phyloP scores from a whole-genome alignment of 495 filamentous ascomycete species.

The Neurospora discreta region DNA sequence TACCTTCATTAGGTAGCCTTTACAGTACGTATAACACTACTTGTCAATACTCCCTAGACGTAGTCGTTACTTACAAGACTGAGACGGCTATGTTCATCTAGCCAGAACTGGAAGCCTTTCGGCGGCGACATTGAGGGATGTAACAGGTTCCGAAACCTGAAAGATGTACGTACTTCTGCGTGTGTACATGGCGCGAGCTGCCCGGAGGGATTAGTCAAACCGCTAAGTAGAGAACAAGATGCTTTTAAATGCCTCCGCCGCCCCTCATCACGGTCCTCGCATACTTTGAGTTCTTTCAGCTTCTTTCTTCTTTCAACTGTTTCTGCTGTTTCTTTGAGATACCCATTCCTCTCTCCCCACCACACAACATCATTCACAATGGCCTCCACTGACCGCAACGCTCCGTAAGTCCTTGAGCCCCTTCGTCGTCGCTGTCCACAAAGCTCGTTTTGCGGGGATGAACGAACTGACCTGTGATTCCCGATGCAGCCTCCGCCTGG shows the following conservation, averaged over 20 bases:
- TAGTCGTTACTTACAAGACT: not conserved
- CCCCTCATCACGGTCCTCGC: slow-evolving; percentile 3
- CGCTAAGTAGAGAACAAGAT: not conserved
- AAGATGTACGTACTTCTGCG: not conserved
- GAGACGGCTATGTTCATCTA: not conserved
- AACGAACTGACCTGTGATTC: slow-evolving; percentile 1
- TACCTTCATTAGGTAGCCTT: not conserved
- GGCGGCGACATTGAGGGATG: not conserved
- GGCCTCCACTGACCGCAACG: slow-evolving; percentile 33
- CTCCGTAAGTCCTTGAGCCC: slow-evolving; percentile 34
- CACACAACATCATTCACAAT: slow-evolving; percentile 29
- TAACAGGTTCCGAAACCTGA: not conserved
- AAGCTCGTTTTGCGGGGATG: not conserved
- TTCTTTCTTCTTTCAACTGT: slow-evolving; percentile 1
- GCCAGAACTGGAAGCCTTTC: not conserved
- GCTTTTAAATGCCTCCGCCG: slow-evolving; percentile 9
- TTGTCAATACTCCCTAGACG: not conserved
- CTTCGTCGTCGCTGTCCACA: not conserved
- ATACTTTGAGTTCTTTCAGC: not conserved
- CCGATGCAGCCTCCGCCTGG: slow-evolving; percentile 63
- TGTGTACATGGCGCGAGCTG: not conserved
- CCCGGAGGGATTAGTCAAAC: not conserved
- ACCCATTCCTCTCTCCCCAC: slow-evolving; percentile 1
- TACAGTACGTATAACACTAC: not conserved
- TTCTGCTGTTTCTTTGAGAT: not conserved